Evolutionary conservation across 2,329 filamentous ascomycete genomes (phyloP), one percentile per base, ranked within the genome.

Genomic region (Ilyonectria mors-panacis): DNA sequence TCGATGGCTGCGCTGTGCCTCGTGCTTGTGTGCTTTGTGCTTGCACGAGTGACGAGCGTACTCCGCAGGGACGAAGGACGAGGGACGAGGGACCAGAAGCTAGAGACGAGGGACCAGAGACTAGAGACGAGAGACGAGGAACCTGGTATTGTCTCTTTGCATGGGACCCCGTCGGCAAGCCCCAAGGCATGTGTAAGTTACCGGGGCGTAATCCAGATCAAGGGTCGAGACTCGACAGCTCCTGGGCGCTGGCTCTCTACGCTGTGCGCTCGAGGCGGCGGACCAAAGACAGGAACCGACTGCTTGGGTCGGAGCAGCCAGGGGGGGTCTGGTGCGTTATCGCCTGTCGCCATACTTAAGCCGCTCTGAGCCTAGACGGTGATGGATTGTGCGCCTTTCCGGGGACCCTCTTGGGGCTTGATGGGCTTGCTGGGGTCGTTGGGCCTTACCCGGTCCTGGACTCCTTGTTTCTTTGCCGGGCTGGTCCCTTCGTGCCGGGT

Each of bases 301-400:
- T 75, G 61, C 66, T 75, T 73, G 73, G 73, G 70, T 73, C 73
- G 65, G 64, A 70, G 63, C 62, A 68, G 65, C 69, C 54, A 56
- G 57, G 69, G 64, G 64, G 71, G 61, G 60, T 35, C 53, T 51
- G 61, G 59, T 50, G 56, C 48, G 69, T 60, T 69, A 67, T 72
- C 66, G 59, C 59, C 28, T 69, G 65, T 72, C 66, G 61, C 59
- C 28, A 35, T 60, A 60, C 47, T 72, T 64, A 71, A 66, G 59
- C 66, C 63, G 69, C 68, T 73, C 71, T 67, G 50, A 67, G 72
- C 65, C 61, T 71, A 70, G 62, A 60, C 58, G 28, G 39, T 28
- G 21, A 13, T 35, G 42, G 48, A 33, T 45, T 45, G 44, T 23
- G 44, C 19, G 50, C 33, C 50, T 53, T 8, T 51, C 7, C 26